Percentiles rank a stretch among this genome's conserved stretches.
Evolutionary conservation across 2,329 filamentous ascomycete species (phyloP).

Genomic region (Coleophoma cylindrospora): DNA sequence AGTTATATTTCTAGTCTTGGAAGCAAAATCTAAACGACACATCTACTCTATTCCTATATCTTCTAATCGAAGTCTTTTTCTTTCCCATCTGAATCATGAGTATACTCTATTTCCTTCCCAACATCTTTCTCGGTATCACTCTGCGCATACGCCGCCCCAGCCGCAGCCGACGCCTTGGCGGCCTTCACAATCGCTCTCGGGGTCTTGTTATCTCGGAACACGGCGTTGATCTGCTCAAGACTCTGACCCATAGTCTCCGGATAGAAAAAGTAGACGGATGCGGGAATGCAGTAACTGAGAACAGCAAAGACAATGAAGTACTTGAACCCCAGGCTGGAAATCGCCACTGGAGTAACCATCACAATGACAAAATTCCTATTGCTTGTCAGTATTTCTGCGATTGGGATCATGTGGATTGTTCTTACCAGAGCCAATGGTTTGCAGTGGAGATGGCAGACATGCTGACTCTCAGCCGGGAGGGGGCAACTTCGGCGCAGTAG

Average conservation of each 20-base stretch:
- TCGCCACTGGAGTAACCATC: not conserved
- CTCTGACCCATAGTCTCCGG: conserved; percentile 64
- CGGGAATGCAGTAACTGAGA: conserved; percentile 34
- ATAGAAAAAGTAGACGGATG: conserved; percentile 45
- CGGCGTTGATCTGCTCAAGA: conserved; percentile 44
- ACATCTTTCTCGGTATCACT: too few relatives aligned
- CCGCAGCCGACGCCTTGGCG: too few relatives aligned
- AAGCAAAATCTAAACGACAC: too few relatives aligned
- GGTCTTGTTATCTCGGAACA: too few relatives aligned
- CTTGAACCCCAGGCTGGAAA: not conserved
- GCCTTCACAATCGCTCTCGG: too few relatives aligned
- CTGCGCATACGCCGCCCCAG: too few relatives aligned
- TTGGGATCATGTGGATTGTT: not conserved
- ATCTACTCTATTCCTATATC: too few relatives aligned
- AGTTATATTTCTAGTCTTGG: too few relatives aligned
- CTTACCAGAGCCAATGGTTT: not conserved
- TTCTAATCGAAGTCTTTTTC: too few relatives aligned
- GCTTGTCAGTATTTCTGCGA: not conserved
- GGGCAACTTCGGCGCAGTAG: conserved; percentile 54
- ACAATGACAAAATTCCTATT: conserved; percentile 1
- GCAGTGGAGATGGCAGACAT: conserved; percentile 45
- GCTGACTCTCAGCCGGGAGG: conserved; percentile 42
- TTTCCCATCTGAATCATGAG: too few relatives aligned
- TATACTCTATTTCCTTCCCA: too few relatives aligned
- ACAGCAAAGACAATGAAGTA: conserved; percentile 8